Base-by-base conservation (phyloP, 176 grass and related monocot species). In the Dendrocalamus sinicus region DNA sequence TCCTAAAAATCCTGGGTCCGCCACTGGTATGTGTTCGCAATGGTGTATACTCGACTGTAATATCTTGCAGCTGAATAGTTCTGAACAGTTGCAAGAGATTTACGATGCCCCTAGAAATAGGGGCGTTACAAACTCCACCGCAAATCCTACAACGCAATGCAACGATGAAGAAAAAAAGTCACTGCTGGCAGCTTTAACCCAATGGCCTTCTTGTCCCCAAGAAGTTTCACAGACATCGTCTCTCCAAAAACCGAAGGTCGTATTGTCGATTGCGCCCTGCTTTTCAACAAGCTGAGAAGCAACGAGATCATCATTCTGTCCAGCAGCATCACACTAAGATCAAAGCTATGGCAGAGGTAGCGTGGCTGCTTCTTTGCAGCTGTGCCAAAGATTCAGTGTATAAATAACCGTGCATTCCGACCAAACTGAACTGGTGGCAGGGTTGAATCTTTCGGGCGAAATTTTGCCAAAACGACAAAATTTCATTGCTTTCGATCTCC, bases 311-410 rank as follows among this genome's bases (percentile, higher is more conserved):
- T 99, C 65, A 8, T 99, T 44, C 72, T 99, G 72, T 99, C 96
- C 47, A 74, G 67, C 86, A 94, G 93, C 84, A 71, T 88, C 24
- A 78, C 76, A 1, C 88, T 99, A 99, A 92, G 86, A 96, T 99
- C 88, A 99, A 99, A 86, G 93, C 96, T 16, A 99, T 99, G 96
- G 90, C 94, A 44, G 94, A 99, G 96, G 96, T 92, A 50, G 11
- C 30, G 9, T 50, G 13, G 10, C 54, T 53, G 28, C 12, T 46
- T 48, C 5, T 8, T 62, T 39, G 72, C 8, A 35, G 22, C 39
- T 69, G 4, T 28, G 72, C 23, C 53, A 4, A 61, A 67, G 66
- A 59, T 51, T 22, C 22, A 45, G 55, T 59, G n/a, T 50, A 12
- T 35, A 35, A 17, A 35, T 17, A 73, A 26, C 44, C 46, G 26